Base-by-base conservation (phyloP, 164 flowering plant species). In the Malania oleifera region DNA sequence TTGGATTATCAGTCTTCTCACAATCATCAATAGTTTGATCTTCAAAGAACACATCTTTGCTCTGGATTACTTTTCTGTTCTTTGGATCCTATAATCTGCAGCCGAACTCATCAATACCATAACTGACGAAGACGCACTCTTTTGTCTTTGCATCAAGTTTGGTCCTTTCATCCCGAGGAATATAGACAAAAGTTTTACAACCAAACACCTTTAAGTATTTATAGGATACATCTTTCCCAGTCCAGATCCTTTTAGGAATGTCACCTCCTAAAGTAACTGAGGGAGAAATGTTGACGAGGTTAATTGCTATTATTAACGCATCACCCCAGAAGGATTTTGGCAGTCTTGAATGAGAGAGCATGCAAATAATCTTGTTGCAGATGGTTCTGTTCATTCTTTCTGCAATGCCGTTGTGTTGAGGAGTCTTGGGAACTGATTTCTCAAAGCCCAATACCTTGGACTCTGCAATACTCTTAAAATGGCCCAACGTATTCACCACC, bases 401-500 rank as follows among this genome's bases (percentile, higher is more conserved):
- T 3, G 59, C 46, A 0, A 68, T 10, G 0, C 64, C 67, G 49
- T 68, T 68, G 0, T 24, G 54, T 7, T 59, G 60, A 5, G 64
- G 60, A 3, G 59, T 57, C 48, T 68, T 63, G 0, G 49, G 63
- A 10, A 17, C 27, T 4, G 34, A 20, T n/a, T 45, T 27, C 23
- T 57, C 20, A n/a, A 54, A 35, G 63, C 17, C 35, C 7, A 5
- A 68, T 63, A 0, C 46, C 53, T 19, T 63, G 48, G 12, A 0
- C 8, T 35, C 20, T 31, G 23, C 45, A 68, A 19, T 61, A 67
- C 1, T 27, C 35, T 0, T 63, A 41, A 37, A 68, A 57, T 8
- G 67, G 50, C 5, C 67, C 63, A 4, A 13, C 14, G 26, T 68
- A 63, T 26, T 68, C 60, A 12, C 63, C 59, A 9, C 67, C 67